Evolutionary conservation across 306 rosid species (phyloP).

Genomic region (Dalbergia cochinchinensis): DNA sequence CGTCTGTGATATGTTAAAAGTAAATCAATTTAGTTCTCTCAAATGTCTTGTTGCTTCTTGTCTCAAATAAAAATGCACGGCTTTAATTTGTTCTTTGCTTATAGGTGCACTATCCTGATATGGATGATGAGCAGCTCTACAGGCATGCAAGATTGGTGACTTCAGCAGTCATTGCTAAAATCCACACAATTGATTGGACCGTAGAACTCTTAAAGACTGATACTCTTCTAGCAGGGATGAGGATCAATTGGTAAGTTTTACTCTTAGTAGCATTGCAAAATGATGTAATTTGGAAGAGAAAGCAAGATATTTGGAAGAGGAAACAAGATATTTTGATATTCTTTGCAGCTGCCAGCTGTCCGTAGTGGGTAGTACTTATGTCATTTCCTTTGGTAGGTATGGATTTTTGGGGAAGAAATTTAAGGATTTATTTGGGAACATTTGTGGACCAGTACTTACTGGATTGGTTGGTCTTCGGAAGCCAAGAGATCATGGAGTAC

Average conservation of each 20-base stretch:
- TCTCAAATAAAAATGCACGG: slow-evolving; percentile 8
- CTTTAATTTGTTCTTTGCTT: slow-evolving; percentile 22
- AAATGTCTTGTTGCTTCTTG: slow-evolving; percentile 13
- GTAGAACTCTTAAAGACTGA: slow-evolving; percentile 77
- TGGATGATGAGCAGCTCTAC: slow-evolving; percentile 76
- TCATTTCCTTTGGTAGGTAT: slow-evolving; percentile 59
- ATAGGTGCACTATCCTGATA: slow-evolving; percentile 59
- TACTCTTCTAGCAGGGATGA: slow-evolving; percentile 73
- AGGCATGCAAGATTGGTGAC: slow-evolving; percentile 79
- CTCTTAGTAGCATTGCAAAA: not conserved
- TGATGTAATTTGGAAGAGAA: not conserved
- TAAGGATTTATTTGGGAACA: slow-evolving; percentile 70
- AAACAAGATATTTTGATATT: not conserved
- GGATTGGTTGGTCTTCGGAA: slow-evolving; percentile 75
- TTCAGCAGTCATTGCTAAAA: slow-evolving; percentile 81
- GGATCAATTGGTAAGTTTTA: slow-evolving; percentile 71
- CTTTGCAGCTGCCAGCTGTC: not conserved
- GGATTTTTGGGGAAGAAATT: slow-evolving; percentile 81
- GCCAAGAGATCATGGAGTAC: slow-evolving; percentile 82
- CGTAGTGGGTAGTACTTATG: not conserved
- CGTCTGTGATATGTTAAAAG: slow-evolving; percentile 75
- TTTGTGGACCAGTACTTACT: slow-evolving; percentile 65
- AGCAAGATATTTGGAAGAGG: not conserved
- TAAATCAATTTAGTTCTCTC: slow-evolving; percentile 31
- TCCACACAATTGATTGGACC: slow-evolving; percentile 93